Percentiles rank a stretch among this genome's conserved stretches.
Evolutionary conservation across 2,329 filamentous ascomycete genomes (phyloP).

Genomic region (Ophiocordyceps robertsii): DNA sequence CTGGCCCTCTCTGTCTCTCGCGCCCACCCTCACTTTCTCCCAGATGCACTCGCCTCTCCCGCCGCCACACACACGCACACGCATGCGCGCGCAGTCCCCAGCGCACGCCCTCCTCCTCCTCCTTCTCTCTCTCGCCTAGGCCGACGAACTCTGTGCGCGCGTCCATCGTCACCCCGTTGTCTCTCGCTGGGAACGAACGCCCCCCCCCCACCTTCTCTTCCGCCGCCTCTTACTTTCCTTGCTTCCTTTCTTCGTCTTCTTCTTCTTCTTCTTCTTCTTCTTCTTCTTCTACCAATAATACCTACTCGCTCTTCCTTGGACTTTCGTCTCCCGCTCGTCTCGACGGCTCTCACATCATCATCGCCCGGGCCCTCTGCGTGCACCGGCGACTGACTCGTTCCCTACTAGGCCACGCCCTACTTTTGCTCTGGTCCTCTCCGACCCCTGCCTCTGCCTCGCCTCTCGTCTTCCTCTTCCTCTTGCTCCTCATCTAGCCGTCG

Average conservation of each 20-base stretch:
- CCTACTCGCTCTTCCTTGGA: background rate
- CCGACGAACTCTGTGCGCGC: too few species aligned
- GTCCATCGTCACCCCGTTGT: background rate
- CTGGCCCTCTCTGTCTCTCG: background rate
- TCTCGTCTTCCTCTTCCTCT: too few species aligned
- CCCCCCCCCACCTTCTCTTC: background rate
- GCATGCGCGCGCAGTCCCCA: background rate
- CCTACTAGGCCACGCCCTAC: too few species aligned
- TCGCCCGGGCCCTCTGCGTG: too few species aligned
- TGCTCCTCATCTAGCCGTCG: too few species aligned
- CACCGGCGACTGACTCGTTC: too few species aligned
- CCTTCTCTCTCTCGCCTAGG: background rate
- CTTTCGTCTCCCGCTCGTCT: too few species aligned
- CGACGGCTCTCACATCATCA: too few species aligned
- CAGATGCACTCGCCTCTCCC: background rate
- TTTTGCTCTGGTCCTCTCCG: too few species aligned
- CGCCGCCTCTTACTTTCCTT: background rate
- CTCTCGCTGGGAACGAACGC: background rate
- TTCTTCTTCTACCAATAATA: background rate
- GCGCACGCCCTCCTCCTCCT: background rate
- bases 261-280: background rate
- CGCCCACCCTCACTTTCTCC: background rate
- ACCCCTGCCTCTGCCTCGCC: too few species aligned
- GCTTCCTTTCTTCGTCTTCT: background rate
- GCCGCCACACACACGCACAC: background rate